phyloP scores from a whole-genome alignment of 495 filamentous ascomycete species.

The Penicillium daleae region DNA sequence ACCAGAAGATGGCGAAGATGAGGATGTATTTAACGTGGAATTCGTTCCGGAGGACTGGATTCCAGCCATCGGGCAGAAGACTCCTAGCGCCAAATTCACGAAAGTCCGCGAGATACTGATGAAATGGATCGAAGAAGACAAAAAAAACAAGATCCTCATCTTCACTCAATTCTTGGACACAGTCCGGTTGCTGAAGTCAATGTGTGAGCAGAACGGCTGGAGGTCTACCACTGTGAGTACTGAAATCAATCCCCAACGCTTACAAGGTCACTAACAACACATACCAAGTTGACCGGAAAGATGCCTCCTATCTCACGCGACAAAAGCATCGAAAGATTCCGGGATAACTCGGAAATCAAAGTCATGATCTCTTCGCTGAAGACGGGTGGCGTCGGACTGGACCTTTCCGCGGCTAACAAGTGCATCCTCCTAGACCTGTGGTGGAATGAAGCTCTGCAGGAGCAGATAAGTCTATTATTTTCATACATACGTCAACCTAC shows the following conservation, averaged over 20 bases:
- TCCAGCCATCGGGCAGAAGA: constrained; percentile 12
- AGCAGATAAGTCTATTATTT: constrained; percentile 47
- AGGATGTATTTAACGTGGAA: constrained; percentile 12
- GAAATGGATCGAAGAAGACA: constrained; percentile 38
- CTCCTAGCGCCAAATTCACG: constrained; percentile 36
- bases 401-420: constrained; percentile 58
- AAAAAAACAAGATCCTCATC: constrained; percentile 43
- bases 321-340: constrained; percentile 35
- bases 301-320: constrained; percentile 32
- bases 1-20: constrained; percentile 5
- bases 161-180: constrained; percentile 45
- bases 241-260: not conserved
- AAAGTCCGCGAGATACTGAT: constrained; percentile 34
- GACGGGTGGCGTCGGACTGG: constrained; percentile 54
- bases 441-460: constrained; percentile 58
- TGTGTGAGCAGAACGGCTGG: constrained; percentile 38
- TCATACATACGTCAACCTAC: not conserved
- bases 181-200: constrained; percentile 29
- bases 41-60: constrained; percentile 36
- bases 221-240: constrained; percentile 29
- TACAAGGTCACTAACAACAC: not conserved
- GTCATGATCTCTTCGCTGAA: constrained; percentile 50
- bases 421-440: constrained; percentile 62
- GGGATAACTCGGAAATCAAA: constrained; percentile 24
- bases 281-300: constrained; percentile 36